phyloP scores from a whole-genome alignment of 179 eudicot species.

The Nepenthes alata region DNA sequence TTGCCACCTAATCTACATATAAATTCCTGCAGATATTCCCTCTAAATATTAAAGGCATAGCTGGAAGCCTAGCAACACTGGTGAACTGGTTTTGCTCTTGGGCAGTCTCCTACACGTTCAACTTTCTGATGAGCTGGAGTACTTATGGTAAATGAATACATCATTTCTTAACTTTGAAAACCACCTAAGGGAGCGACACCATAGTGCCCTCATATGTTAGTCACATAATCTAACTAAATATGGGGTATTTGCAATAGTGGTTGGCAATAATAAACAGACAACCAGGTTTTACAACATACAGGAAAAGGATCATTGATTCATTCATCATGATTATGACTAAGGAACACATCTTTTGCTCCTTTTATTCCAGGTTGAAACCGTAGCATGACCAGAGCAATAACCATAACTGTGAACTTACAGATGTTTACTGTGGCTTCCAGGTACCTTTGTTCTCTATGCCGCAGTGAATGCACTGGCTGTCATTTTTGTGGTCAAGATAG shows the following conservation, averaged over 20 bases:
- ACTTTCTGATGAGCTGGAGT: conserved; percentile 80
- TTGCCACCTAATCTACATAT: not conserved
- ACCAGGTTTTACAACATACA: no score
- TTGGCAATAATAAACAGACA: no score
- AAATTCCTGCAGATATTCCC: conserved; percentile 54
- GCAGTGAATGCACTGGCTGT: conserved; percentile 49
- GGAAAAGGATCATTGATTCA: no score
- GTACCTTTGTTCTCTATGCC: conserved; percentile 70
- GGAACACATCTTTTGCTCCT: no score
- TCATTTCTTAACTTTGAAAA: not conserved
- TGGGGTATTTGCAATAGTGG: no score
- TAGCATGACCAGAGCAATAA: no score
- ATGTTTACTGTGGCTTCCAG: conserved; percentile 20
- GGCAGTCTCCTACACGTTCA: conserved; percentile 82
- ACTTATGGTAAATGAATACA: conserved; percentile 45
- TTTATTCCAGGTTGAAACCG: no score
- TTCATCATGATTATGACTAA: no score
- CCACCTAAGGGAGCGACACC: no score
- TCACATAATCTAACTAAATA: no score
- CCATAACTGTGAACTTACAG: conserved; percentile 3
- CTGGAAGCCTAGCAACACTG: conserved; percentile 81
- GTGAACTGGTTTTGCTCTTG: conserved; percentile 91
- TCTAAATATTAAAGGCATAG: conserved; percentile 75
- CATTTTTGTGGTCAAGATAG: conserved; percentile 47
- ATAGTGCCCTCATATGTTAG: no score